These are phyloP conservation scores for Yamadazyma sp. DNA, from an alignment of 1,139 yeast species.

Conservation along the genomic window DNA sequence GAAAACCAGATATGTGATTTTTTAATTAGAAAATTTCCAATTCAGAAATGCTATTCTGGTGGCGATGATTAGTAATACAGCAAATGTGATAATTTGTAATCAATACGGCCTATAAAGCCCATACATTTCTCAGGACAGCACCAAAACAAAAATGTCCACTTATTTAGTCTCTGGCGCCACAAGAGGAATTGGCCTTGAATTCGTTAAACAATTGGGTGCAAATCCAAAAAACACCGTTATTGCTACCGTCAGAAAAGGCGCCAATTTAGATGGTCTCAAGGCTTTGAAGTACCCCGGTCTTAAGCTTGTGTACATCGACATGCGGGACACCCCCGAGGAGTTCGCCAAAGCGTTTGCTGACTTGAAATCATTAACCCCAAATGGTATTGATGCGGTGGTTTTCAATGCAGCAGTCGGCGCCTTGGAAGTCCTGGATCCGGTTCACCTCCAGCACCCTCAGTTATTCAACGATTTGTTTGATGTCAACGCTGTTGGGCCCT, in stretches of 20 bases:
- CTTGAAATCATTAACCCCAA: slow-evolving; percentile 2
- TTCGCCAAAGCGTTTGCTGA: slow-evolving; percentile 6
- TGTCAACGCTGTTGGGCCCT: slow-evolving; percentile 12
- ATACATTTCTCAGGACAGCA: too few relatives aligned
- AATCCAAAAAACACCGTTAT: slow-evolving; percentile 4
- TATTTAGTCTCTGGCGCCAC: slow-evolving; percentile 9
- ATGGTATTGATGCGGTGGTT: slow-evolving; percentile 6
- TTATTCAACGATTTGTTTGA: too few relatives aligned
- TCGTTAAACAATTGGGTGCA: slow-evolving; percentile 6
- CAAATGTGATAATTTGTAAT: too few relatives aligned
- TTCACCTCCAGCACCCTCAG: slow-evolving; percentile 18
- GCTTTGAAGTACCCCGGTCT: slow-evolving; percentile 5
- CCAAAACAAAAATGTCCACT: slow-evolving; percentile 10
- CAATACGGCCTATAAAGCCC: too few relatives aligned
- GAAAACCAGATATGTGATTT: too few relatives aligned
- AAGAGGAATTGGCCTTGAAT: slow-evolving; percentile 9
- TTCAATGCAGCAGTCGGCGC: slow-evolving; percentile 7
- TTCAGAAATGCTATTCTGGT: too few relatives aligned
- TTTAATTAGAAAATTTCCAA: too few relatives aligned
- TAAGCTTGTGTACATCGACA: slow-evolving; percentile 3
- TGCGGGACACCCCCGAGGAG: not conserved
- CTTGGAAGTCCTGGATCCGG: not conserved
- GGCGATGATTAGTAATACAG: too few relatives aligned
- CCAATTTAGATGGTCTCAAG: not conserved
- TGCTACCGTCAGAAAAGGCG: slow-evolving; percentile 8